Conservation (phyloP, 1,284 basidiomycete species). For the Pterulicium gracile region DNA sequence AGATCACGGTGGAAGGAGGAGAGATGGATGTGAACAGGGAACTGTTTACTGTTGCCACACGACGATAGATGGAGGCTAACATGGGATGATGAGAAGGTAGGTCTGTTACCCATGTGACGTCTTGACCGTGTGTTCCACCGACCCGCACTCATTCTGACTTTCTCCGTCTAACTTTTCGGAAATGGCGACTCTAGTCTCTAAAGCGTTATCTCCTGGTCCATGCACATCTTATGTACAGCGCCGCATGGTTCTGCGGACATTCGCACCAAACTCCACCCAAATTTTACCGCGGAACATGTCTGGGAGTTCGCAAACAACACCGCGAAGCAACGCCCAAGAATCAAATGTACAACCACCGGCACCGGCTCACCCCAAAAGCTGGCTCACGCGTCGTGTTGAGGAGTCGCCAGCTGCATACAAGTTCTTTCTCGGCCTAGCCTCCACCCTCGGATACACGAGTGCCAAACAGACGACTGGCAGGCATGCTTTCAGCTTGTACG, state of each 20-base stretch:
- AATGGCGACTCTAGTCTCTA: no score
- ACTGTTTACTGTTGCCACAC: no score
- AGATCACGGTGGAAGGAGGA: no score
- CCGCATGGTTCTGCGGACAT: neutral
- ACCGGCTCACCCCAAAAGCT: slow-evolving; percentile 21
- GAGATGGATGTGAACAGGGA: no score
- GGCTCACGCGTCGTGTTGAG: slow-evolving; percentile 50
- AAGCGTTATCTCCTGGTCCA: neutral
- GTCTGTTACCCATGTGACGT: no score
- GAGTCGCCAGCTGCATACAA: slow-evolving; percentile 37
- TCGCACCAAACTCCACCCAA: neutral
- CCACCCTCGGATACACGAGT: slow-evolving; percentile 48
- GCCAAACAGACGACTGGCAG: slow-evolving; percentile 51
- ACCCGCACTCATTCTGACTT: no score
- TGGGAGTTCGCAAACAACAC: neutral
- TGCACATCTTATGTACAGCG: neutral
- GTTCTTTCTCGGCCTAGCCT: slow-evolving; percentile 40
- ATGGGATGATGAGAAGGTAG: no score
- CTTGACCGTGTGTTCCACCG: no score
- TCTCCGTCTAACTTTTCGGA: no score
- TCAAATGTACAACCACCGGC: slow-evolving; percentile 2
- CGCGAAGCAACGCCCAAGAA: no score
- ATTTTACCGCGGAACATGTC: neutral
- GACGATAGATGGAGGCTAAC: no score
- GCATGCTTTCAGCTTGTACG: slow-evolving; percentile 47